Percentiles rank a stretch among this genome's conserved stretches.
These are phyloP conservation scores for Thymus mandschuricus DNA, from an alignment of 257 asterid genomes.

Conservation along the genomic window DNA sequence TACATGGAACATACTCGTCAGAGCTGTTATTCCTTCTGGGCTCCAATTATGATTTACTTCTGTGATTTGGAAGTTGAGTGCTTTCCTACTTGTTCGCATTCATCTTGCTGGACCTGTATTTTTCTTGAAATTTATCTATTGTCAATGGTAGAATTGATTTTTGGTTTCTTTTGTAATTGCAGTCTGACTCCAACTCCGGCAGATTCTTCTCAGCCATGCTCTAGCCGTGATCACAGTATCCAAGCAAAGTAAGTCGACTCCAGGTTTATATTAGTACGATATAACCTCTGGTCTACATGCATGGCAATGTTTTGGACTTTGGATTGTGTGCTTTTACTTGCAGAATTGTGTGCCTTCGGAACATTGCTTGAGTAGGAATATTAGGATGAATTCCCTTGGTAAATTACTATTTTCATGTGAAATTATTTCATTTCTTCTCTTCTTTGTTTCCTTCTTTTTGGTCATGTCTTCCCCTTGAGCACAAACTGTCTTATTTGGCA, in stretches of 20 bases:
- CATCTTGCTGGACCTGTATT: neutral
- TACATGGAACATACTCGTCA: conserved; percentile 92
- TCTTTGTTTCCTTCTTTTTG: neutral
- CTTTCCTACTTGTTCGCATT: conserved; percentile 23
- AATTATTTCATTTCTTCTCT: neutral
- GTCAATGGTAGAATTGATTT: conserved; percentile 8
- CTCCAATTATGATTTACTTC: conserved; percentile 31
- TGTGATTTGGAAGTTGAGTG: conserved; percentile 38
- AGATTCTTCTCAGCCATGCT: conserved; percentile 14
- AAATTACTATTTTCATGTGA: neutral
- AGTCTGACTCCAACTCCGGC: neutral
- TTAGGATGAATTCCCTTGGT: conserved; percentile 1
- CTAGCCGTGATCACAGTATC: neutral
- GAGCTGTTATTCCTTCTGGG: conserved; percentile 66
- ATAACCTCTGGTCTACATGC: neutral
- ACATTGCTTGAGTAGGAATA: neutral
- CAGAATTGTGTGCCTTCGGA: neutral
- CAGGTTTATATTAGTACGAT: neutral
- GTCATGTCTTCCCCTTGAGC: neutral
- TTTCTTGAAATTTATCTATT: conserved; percentile 17
- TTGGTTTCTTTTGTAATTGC: conserved; percentile 23
- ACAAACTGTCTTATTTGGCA: neutral
- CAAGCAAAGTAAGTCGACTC: conserved; percentile 22
- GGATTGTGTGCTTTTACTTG: conserved; percentile 10
- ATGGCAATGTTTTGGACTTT: conserved; percentile 4